Base-by-base conservation (phyloP, 257 asterid species). In the Fraxinus quadrangulata region DNA sequence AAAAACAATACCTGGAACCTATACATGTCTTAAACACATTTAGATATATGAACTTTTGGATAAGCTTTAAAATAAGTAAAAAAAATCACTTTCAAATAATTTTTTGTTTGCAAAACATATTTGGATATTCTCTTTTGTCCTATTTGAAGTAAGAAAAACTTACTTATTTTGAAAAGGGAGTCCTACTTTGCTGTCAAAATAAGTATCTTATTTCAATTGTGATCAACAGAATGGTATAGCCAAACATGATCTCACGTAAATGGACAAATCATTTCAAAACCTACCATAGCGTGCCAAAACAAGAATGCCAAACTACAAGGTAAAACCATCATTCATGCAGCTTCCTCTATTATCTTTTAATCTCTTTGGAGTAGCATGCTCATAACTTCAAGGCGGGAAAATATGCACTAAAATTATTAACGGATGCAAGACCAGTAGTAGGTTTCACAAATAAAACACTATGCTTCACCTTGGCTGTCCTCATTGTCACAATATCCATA, bases 1-100 rank as follows among this genome's bases (percentile, higher is more conserved):
- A 81, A 94, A 94, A 72, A 91, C 96, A 79, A 94, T 92, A 73
- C 97, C 98, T 28, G 98, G 98, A 86, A 90, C 95, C 98, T 94
- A 83, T 54, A 67, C 73, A 59, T 73, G 72, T 75, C 80, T 78
- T 39, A 39, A 70, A 67, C n/a, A 75, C 34, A 82, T 36, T 72
- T 85, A 26, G 81, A 74, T 26, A 37, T 28, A 75, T 23, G 13
- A 16, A 63, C 4, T 11, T 63, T 63, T 63, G 69, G 36, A 31
- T 11, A 23, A 24, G 69, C 69, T 3, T 63, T 24, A 26, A 36
- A 73, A 71, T 40, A 49, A 45, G 63, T 37, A 5, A 37, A 40
- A 34, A 66, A 26, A 8, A 0, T 2, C 3, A 66, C 47, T 26
- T 70, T 10, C 10, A 23, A 21, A 30, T 9, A 9, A 63, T 2